Base-by-base conservation (phyloP, 768 basidiomycete genomes). In the Lentinula aciculospora region DNA sequence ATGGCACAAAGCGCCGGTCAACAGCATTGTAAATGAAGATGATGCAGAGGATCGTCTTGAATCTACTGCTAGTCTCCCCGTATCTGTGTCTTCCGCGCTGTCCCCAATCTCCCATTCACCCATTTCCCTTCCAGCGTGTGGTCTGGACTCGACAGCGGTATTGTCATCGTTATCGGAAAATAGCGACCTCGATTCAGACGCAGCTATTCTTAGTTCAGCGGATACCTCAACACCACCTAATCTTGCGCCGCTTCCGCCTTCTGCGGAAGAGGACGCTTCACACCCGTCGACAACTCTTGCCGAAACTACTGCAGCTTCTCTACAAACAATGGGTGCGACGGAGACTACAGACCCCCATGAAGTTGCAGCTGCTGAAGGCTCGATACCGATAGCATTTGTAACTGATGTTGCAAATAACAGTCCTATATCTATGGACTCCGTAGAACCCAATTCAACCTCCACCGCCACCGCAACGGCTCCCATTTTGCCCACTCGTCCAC, bases 21-120 rank as follows among this genome's bases (percentile, higher is more conserved):
- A 39, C 32, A 39, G 21, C 34, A 53, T 51, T 10, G 10, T 19
- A 15, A 45, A 25, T 31, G 49, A 40, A 17, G 32, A 53, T 37
- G 32, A 37, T 32, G 34, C 12, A 39, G 0, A n/a, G 19, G 32
- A 51, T n/a, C 8, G n/a, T 28, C 10, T 34, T 9, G 17, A 17
- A 12, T 53, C 51, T 17, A 25, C 23, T 53, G 34, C 32, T 39
- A 23, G 54, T 63, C 61, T 56, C 60, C 63, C 7, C 56, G 62
- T 50, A 56, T 53, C 39, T 64, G 59, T 25, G 23, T 17, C 42
- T 9, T 4, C n/a, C 8, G 7, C 42, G 47, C 58, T 15, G 57
- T 63, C 55, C 58, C 53, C 57, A 37, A 47, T 44, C 51, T 36
- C 32, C 21, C 34, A 44, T 44, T 21, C 36, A 45, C 19, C 42